Percentiles rank a stretch among this genome's conserved stretches.
Conservation (phyloP, 176 grass and related monocot species). For the Themeda triandra region DNA sequence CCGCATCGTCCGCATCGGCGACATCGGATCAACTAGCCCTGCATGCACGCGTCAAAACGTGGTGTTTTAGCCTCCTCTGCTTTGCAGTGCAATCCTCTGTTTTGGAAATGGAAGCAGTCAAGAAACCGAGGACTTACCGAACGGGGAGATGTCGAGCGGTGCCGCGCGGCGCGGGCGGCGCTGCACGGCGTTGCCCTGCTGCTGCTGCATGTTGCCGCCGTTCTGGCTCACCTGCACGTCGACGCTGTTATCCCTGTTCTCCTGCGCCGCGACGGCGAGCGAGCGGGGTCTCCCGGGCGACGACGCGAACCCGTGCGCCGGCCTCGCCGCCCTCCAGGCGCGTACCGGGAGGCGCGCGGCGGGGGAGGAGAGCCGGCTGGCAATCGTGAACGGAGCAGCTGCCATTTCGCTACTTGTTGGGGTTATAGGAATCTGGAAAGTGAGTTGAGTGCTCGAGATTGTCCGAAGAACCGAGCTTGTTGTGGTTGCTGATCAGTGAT, state of each 20-base stretch:
- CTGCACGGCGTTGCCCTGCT: conserved; percentile 37
- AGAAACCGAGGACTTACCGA: conserved; percentile 39
- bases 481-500: neutral
- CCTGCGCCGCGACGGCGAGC: conserved; percentile 38
- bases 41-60: neutral
- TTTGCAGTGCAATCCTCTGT: neutral
- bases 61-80: neutral
- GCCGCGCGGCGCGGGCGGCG: conserved; percentile 42
- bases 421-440: neutral
- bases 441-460: neutral
- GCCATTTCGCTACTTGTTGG: conserved; percentile 34
- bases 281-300: conserved; percentile 16
- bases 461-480: neutral
- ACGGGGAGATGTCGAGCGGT: conserved; percentile 41
- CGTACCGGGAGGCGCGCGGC: conserved; percentile 40
- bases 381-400: conserved; percentile 48
- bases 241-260: conserved; percentile 63
- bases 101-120: neutral
- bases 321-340: conserved; percentile 19
- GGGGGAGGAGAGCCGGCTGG: conserved; percentile 40
- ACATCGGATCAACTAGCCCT: conserved; percentile 70
- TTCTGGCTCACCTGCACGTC: conserved; percentile 50
- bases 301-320: neutral
- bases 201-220: neutral
- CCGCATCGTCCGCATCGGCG: conserved; percentile 79